phyloP scores from a whole-genome alignment of 2,329 filamentous ascomycete species.

The Aspergillus novoparasiticus region DNA sequence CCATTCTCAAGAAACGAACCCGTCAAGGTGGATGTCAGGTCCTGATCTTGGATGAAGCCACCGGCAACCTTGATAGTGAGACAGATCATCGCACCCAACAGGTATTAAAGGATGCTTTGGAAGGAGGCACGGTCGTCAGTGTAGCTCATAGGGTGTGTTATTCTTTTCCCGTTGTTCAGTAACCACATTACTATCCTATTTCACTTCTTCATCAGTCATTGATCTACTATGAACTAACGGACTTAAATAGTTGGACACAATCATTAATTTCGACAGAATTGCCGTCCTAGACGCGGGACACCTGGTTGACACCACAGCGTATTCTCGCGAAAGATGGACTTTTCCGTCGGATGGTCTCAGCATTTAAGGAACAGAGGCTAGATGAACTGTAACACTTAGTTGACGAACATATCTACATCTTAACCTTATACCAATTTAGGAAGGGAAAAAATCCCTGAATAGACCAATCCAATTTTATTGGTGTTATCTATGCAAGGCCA shows the following conservation, averaged over 20 bases:
- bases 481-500: not conserved
- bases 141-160: conserved; percentile 48
- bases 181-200: not conserved
- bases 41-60: conserved; percentile 24
- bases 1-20: conserved; percentile 35
- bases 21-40: conserved; percentile 25
- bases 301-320: conserved; percentile 1
- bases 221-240: not conserved
- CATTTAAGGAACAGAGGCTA: not conserved
- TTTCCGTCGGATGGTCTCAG: conserved; percentile 2
- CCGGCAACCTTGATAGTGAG: conserved; percentile 47
- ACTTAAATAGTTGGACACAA: conserved; percentile 32
- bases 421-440: too few species aligned
- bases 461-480: too few species aligned
- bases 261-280: not conserved
- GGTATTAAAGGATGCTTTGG: conserved; percentile 51
- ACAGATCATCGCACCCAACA: conserved; percentile 56
- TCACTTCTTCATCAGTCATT: not conserved
- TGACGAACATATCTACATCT: too few species aligned
- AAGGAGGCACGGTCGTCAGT: conserved; percentile 55
- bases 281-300: not conserved
- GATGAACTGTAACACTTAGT: not conserved
- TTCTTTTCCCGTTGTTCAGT: not conserved
- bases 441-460: too few species aligned
- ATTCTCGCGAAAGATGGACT: conserved; percentile 1